Evolutionary conservation across 495 filamentous ascomycete species (phyloP).

Genomic region (Aspergillus saccharolyticus): DNA sequence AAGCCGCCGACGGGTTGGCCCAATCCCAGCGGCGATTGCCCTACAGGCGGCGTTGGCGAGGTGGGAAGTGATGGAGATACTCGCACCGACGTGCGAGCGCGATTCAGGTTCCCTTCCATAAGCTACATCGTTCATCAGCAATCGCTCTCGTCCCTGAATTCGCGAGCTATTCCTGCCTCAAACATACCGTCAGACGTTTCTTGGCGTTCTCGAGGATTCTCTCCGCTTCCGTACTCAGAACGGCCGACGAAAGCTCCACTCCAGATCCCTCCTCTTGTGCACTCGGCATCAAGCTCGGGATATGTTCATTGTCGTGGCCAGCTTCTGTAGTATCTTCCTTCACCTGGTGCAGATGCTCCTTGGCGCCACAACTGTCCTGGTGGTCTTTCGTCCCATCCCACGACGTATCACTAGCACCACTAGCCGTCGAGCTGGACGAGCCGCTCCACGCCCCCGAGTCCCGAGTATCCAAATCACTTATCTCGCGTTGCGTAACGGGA

Average conservation of each 20-base stretch:
- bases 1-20: slow-evolving; percentile 36
- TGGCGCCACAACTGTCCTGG: slow-evolving; percentile 9
- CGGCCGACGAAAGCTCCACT: slow-evolving; percentile 59
- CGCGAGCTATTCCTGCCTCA: neutral
- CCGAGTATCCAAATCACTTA: slow-evolving; percentile 8
- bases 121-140: slow-evolving; percentile 48
- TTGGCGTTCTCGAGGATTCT: slow-evolving; percentile 89
- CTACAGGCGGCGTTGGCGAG: slow-evolving; percentile 36
- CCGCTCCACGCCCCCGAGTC: slow-evolving; percentile 29
- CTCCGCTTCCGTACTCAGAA: slow-evolving; percentile 78
- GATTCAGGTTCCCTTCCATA: slow-evolving; percentile 84
- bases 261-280: slow-evolving; percentile 32
- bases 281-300: slow-evolving; percentile 18
- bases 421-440: slow-evolving; percentile 38
- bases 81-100: slow-evolving; percentile 69
- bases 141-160: neutral
- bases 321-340: slow-evolving; percentile 8
- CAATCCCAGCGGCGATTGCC: slow-evolving; percentile 22
- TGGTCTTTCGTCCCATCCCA: slow-evolving; percentile 16
- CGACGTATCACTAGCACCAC: slow-evolving; percentile 31
- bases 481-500: slow-evolving; percentile 11
- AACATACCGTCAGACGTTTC: slow-evolving; percentile 72
- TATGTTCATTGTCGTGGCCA: slow-evolving; percentile 11
- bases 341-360: slow-evolving; percentile 6
- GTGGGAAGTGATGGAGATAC: slow-evolving; percentile 54